A percentile compares a stretch with the other conserved stretches of the same genome.
Conservation (phyloP, 2,329 filamentous ascomycete genomes). For the Magnaporthiopsis incrustans region DNA sequence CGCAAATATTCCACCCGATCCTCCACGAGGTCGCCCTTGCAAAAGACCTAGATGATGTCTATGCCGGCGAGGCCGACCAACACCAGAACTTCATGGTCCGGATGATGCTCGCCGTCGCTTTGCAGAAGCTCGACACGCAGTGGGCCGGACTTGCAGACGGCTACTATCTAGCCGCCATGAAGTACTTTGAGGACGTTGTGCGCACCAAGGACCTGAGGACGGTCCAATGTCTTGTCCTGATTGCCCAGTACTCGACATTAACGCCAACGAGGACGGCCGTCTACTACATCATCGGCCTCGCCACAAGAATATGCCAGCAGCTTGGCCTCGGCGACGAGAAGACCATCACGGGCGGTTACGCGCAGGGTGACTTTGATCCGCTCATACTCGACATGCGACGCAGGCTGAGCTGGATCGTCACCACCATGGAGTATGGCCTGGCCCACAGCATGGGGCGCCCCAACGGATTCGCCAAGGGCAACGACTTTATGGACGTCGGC, state of each 20-base stretch:
- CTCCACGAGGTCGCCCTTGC: conserved; percentile 77
- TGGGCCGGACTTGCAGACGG: conserved; percentile 93
- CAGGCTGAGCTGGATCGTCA: conserved; percentile 78
- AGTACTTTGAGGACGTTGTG: conserved; percentile 73
- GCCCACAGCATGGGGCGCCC: conserved; percentile 84
- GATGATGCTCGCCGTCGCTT: conserved; percentile 88
- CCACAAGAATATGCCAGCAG: conserved; percentile 80
- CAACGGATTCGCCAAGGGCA: conserved; percentile 71
- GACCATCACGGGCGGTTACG: conserved; percentile 62
- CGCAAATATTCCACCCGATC: conserved; percentile 79
- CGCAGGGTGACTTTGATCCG: conserved; percentile 46
- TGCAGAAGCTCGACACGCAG: conserved; percentile 82
- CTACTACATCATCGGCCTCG: conserved; percentile 87
- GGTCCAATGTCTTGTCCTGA: conserved; percentile 71
- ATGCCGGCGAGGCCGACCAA: conserved; percentile 64
- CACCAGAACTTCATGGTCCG: conserved; percentile 83
- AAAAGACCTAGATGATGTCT: conserved; percentile 72
- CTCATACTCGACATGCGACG: conserved; percentile 84
- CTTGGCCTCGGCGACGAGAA: conserved; percentile 83
- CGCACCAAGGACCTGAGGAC: conserved; percentile 85
- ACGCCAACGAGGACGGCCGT: conserved; percentile 88
- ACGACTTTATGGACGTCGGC: conserved; percentile 75
- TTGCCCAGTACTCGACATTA: conserved; percentile 84
- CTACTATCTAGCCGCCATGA: conserved; percentile 86
- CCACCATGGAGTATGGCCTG: conserved; percentile 81